Base-by-base conservation (phyloP, 2,329 filamentous ascomycete genomes). In the Seiridium unicorne region DNA sequence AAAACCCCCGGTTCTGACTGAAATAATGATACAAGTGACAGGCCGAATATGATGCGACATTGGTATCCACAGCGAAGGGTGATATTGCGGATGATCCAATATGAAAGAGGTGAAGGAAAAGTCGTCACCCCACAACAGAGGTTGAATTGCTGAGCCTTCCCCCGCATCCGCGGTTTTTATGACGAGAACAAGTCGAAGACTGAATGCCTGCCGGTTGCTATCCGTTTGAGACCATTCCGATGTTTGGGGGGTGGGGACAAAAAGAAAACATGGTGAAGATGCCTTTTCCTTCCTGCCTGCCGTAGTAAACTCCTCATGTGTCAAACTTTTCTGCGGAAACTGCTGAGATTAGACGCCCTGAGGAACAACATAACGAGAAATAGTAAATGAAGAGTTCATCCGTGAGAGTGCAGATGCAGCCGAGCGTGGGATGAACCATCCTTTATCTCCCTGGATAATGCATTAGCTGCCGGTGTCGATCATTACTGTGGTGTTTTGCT, bases 1-100 rank as follows among this genome's bases (percentile, higher is more conserved):
- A 71, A 55, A 68, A 69, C 65, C 68, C 49, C 32, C 67, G 69
- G 68, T 58, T 57, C 55, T 63, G 66, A 67, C 63, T 64, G 62
- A 72, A 73, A 70, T 73, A 73, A 73, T 72, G 70, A 72, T 73
- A 73, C 71, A 73, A 69, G 70, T 69, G 69, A 69, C 65, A 69
- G 65, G 69, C 64, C 69, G 69, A 61, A 58, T 63, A 64, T 63
- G 62, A 68, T 64, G 65, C 66, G 63, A 66, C 67, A 64, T 62
- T 68, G 68, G 68, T 64, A 66, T 65, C 68, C 68, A 72, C 68
- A 66, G 63, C 67, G 64, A 66, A 68, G 64, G 64, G 60, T 58
- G 62, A 35, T 61, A 59, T 61, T 64, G 65, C 58, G 59, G 60
- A 62, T 66, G 64, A 66, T 69, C 68, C 68, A 70, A 66, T 60